A percentile compares a stretch with the other conserved stretches of the same genome.
These are phyloP conservation scores for Pyrus pyrifolia DNA, from an alignment of 306 rosid species.

Conservation along the genomic window DNA sequence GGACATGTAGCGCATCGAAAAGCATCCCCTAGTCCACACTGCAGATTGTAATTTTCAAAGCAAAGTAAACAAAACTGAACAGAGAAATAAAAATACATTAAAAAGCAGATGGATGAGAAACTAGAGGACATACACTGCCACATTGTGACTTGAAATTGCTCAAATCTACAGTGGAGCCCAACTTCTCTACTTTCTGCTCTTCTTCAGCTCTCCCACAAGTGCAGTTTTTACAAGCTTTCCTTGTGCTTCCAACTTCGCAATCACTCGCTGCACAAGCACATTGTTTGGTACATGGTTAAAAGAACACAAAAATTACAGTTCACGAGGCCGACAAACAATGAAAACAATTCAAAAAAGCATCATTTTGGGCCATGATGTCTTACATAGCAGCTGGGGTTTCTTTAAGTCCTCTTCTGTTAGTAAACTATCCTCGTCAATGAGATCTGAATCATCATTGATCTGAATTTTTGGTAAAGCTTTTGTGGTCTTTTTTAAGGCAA, in stretches of 20 bases:
- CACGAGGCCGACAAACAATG: not conserved
- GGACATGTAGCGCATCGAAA: conserved; percentile 94
- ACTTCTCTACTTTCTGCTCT: conserved; percentile 74
- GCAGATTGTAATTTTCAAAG: conserved; percentile 36
- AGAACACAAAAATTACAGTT: not conserved
- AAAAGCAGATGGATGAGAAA: not conserved
- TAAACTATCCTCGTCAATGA: conserved; percentile 88
- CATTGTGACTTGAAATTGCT: conserved; percentile 85
- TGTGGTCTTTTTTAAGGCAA: conserved; percentile 48
- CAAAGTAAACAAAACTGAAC: conserved; percentile 1
- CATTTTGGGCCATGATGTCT: not conserved
- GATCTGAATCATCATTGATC: conserved; percentile 70
- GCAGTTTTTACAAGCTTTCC: conserved; percentile 96
- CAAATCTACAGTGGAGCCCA: conserved; percentile 63
- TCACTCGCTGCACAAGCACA: conserved; percentile 48
- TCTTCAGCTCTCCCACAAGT: conserved; percentile 87
- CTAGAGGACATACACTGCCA: conserved; percentile 60
- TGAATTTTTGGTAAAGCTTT: conserved; percentile 52
- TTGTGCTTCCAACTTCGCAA: conserved; percentile 78
- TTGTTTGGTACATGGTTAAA: not conserved
- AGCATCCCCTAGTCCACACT: conserved; percentile 99
- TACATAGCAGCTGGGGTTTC: conserved; percentile 66
- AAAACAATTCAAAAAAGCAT: not conserved
- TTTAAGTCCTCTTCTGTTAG: conserved; percentile 79
- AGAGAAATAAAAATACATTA: no score